Conservation (phyloP, 805 yeast species). For the Dipodascus geniculatus region DNA sequence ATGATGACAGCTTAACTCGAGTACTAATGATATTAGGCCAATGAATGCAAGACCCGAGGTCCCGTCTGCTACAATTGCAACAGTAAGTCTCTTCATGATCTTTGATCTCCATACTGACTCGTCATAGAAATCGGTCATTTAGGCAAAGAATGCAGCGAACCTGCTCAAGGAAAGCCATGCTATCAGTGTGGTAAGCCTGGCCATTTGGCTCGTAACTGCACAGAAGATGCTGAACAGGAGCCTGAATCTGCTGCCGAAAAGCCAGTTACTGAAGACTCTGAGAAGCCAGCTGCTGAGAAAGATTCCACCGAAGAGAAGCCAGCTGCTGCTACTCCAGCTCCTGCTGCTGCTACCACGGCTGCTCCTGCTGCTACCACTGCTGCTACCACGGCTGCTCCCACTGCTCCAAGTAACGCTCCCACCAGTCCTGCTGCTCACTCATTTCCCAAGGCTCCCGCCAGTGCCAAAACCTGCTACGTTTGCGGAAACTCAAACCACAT, state of each 20-base stretch:
- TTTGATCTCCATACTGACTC: neutral
- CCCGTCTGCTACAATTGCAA: neutral
- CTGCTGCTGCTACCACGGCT: slow-evolving; percentile 19
- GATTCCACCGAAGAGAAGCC: neutral
- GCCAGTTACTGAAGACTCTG: slow-evolving; percentile 3
- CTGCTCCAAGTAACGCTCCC: slow-evolving; percentile 2
- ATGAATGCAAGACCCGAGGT: neutral
- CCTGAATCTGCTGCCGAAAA: slow-evolving; percentile 26
- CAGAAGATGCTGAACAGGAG: slow-evolving; percentile 13
- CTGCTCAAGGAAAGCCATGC: slow-evolving; percentile 50
- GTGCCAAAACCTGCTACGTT: slow-evolving; percentile 50
- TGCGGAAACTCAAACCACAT: slow-evolving; percentile 73
- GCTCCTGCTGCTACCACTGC: neutral
- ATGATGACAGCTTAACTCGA: neutral
- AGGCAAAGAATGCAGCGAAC: slow-evolving; percentile 62
- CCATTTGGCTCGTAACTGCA: slow-evolving; percentile 72
- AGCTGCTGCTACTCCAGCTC: slow-evolving; percentile 8
- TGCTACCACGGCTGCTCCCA: neutral
- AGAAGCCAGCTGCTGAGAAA: neutral
- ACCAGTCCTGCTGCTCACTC: neutral
- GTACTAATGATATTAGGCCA: neutral
- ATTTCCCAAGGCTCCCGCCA: slow-evolving; percentile 8
- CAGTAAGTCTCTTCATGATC: neutral
- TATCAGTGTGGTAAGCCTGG: slow-evolving; percentile 71
- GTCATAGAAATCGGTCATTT: slow-evolving; percentile 74